Base-by-base conservation (phyloP, 2,329 filamentous ascomycete genomes). In the Achaetomium macrosporum region DNA sequence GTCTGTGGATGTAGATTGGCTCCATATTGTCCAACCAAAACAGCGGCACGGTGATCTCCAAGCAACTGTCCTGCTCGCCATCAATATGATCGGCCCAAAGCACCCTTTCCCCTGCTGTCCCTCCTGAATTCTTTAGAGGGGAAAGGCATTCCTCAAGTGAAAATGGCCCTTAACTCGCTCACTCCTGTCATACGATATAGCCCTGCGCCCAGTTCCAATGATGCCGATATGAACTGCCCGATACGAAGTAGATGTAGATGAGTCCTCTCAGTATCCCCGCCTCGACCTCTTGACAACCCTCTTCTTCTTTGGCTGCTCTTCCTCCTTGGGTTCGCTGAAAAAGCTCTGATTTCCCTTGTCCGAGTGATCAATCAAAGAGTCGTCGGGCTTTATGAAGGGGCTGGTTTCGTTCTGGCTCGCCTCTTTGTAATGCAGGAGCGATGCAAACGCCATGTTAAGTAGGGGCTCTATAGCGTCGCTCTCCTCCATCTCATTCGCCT, bases 381-480 rank as follows among this genome's bases (percentile, higher is more conserved):
- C 54, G 12, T 63, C 55, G 29, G 55, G 50, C 30, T 53, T 42
- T 13, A 43, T 37, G 33, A 57, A 61, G 7, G 25, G 42, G 15
- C 47, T 42, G 15, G n/a, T 13, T 4, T 17, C 42, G 6, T 47
- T 40, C 42, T 49, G 31, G 11, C 49, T 47, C 19, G 51, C 48
- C 30, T 60, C 58, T 47, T 57, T 61, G 48, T 61, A 59, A 3
- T 55, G 54, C 36, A 61, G 49, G 33, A 74, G 53, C 5, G 65
- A 65, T 17, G 63, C 66, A 52, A 72, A 68, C 3, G 66, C 64
- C 68, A 76, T 69, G 45, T 68, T 71, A 10, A 79, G 49, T 11
- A 78, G 64, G 2, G 74, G 72, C 12, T 65, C 61, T 11, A 68
- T 66, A 48, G 75, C 70, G 45, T 75, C 70, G 2, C 65, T 57